phyloP scores from a whole-genome alignment of 768 basidiomycete species.

The Boletales sp. region DNA sequence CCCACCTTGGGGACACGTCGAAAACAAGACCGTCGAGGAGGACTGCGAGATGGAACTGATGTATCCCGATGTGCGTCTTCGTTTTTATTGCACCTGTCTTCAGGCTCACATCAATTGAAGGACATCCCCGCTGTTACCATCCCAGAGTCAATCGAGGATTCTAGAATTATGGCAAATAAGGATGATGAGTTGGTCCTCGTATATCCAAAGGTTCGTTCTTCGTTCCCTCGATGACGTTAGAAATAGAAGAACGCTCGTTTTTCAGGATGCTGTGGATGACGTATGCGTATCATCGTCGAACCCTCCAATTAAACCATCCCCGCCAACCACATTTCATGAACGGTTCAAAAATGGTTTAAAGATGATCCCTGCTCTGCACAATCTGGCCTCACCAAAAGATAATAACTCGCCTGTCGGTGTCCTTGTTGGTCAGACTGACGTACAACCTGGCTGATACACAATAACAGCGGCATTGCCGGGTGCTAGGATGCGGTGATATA shows the following conservation, averaged over 20 bases:
- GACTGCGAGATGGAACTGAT: constrained; percentile 13
- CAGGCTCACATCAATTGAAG: constrained; percentile 1
- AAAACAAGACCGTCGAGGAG: background rate
- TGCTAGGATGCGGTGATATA: constrained; percentile 11
- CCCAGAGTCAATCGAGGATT: background rate
- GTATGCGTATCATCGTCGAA: background rate
- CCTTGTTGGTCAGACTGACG: background rate
- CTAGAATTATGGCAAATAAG: background rate
- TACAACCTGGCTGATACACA: background rate
- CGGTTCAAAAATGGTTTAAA: constrained; percentile 1
- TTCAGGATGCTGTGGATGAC: constrained; percentile 8
- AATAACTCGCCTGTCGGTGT: constrained; percentile 5
- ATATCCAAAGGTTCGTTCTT: constrained; percentile 12
- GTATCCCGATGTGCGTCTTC: constrained; percentile 22
- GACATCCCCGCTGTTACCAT: background rate
- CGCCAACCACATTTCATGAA: background rate
- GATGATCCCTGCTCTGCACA: constrained; percentile 3
- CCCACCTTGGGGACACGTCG: too few species aligned
- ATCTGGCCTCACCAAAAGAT: background rate
- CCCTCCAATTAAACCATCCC: background rate
- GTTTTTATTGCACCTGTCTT: background rate
- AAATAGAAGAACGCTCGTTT: background rate
- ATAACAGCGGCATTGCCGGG: constrained; percentile 15
- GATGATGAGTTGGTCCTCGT: constrained; percentile 14
- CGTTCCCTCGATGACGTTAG: background rate